phyloP scores from a whole-genome alignment of 495 filamentous ascomycete genomes.

The Pyrenula aspistea region DNA sequence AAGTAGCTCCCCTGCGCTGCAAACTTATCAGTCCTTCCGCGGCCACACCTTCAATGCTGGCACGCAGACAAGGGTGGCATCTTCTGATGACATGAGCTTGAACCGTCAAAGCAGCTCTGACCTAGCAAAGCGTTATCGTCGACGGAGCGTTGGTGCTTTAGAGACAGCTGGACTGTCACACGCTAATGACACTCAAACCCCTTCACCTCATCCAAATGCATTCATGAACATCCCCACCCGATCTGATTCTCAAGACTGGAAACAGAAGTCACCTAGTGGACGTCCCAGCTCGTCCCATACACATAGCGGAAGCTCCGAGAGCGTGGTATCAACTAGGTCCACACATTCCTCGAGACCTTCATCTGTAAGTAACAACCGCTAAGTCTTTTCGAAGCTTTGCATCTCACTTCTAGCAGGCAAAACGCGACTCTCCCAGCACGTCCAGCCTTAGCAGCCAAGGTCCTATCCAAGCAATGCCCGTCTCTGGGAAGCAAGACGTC shows the following conservation, averaged over 20 bases:
- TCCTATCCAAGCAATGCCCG: constrained; percentile 10
- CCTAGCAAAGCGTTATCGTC: constrained; percentile 61
- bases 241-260: constrained; percentile 9
- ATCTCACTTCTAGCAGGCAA: constrained; percentile 12
- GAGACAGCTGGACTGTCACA: constrained; percentile 37
- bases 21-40: constrained; percentile 11
- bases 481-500: constrained; percentile 32
- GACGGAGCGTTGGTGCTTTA: constrained; percentile 72
- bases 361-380: constrained; percentile 38
- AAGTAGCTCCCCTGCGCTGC: constrained; percentile 14
- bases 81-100: constrained; percentile 42
- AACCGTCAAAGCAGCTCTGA: constrained; percentile 36
- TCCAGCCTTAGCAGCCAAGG: constrained; percentile 2
- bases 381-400: constrained; percentile 10
- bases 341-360: constrained; percentile 36
- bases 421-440: constrained; percentile 7
- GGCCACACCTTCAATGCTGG: constrained; percentile 7
- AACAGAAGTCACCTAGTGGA: constrained; percentile 6
- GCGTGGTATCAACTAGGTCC: constrained; percentile 32
- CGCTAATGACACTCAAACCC: constrained; percentile 7
- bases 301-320: constrained; percentile 47
- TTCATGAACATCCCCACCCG: constrained; percentile 12
- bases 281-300: constrained; percentile 43
- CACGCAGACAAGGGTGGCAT: constrained; percentile 11
- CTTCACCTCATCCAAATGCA: constrained; percentile 9